These are phyloP conservation scores for Friedmanniomyces endolithicus DNA, from an alignment of 495 filamentous ascomycete genomes.

Conservation along the genomic window DNA sequence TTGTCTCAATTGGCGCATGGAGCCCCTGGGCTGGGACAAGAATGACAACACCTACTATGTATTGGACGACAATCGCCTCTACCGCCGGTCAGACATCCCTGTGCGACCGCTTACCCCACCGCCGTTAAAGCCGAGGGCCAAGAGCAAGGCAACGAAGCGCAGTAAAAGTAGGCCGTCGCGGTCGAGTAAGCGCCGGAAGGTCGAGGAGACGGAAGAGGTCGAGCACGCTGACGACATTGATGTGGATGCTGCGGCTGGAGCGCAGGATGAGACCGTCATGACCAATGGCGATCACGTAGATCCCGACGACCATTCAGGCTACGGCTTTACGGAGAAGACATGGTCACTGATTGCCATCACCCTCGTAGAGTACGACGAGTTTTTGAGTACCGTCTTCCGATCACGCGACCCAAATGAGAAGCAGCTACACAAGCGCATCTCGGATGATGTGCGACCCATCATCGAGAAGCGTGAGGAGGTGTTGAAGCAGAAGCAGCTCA, in stretches of 20 bases:
- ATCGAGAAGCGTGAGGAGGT: conserved; percentile 72
- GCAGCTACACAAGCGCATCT: conserved; percentile 51
- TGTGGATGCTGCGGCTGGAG: conserved; percentile 10
- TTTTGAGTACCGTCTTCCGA: conserved; percentile 57
- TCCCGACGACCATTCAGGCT: conserved; percentile 31
- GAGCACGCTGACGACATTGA: conserved; percentile 29
- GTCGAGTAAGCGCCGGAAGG: conserved; percentile 60
- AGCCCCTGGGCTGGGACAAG: conserved; percentile 78
- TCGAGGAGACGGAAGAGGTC: conserved; percentile 39
- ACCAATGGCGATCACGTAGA: conserved; percentile 32
- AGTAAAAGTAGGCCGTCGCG: conserved; percentile 45
- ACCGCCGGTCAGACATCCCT: conserved; percentile 60
- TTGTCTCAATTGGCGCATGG: conserved; percentile 69
- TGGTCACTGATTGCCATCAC: conserved; percentile 89
- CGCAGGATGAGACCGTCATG: conserved; percentile 7
- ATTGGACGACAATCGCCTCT: conserved; percentile 86
- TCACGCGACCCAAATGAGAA: conserved; percentile 75
- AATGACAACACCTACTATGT: conserved; percentile 78
- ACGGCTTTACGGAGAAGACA: conserved; percentile 56
- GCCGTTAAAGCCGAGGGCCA: conserved; percentile 30
- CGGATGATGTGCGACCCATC: conserved; percentile 65
- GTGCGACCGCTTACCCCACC: conserved; percentile 41
- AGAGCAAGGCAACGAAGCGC: conserved; percentile 54
- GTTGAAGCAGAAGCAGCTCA: conserved; percentile 52
- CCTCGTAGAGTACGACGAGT: conserved; percentile 58